phyloP scores from a whole-genome alignment of 768 basidiomycete species.

The Lentinula detonsa region DNA sequence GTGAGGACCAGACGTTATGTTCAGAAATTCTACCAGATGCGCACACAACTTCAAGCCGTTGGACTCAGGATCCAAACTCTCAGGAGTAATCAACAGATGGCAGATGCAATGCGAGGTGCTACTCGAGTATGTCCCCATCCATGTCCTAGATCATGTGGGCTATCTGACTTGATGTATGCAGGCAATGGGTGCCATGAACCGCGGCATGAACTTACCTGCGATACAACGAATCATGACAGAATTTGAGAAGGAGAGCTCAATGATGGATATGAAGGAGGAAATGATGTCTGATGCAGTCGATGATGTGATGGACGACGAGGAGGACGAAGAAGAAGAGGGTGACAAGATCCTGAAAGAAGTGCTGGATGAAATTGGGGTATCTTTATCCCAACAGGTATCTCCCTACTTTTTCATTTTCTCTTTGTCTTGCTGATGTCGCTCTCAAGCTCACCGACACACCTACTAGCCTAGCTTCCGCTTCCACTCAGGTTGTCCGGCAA shows the following conservation, averaged over 20 bases:
- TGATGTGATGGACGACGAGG: constrained; percentile 95
- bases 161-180: constrained; percentile 21
- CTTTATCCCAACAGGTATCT: constrained; percentile 75
- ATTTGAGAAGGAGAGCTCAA: constrained; percentile 94
- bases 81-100: constrained; percentile 98
- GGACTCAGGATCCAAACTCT: constrained; percentile 93
- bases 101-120: constrained; percentile 97
- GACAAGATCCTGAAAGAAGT: constrained; percentile 96
- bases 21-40: constrained; percentile 99
- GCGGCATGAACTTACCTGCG: constrained; percentile 88
- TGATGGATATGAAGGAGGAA: constrained; percentile 99
- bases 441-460: constrained; percentile 79
- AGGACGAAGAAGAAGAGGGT: constrained; percentile 94
- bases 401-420: background rate
- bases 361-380: constrained; percentile 94
- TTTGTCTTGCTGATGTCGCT: constrained; percentile 8
- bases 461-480: constrained; percentile 55
- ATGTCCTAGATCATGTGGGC: background rate
- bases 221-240: constrained; percentile 98
- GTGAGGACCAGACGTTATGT: constrained; percentile 93
- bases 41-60: constrained; percentile 95
- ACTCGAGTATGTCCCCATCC: constrained; percentile 66
- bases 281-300: constrained; percentile 99
- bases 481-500: constrained; percentile 61
- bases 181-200: constrained; percentile 99